A percentile compares a stretch with the other conserved stretches of the same genome.
Conservation (phyloP, 306 rosid species). For the Prunus mume region DNA sequence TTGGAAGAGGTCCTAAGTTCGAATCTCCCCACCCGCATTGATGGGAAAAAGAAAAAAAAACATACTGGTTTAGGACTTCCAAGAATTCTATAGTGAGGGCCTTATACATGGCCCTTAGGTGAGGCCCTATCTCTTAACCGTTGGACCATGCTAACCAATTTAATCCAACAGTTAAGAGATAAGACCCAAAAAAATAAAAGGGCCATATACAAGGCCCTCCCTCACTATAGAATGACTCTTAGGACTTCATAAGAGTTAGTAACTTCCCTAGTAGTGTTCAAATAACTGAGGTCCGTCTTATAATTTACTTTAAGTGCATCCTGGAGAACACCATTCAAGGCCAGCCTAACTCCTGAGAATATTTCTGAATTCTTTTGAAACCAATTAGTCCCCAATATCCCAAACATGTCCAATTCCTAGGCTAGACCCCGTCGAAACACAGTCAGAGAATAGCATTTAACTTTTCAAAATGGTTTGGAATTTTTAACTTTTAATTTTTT, state of each 20-base stretch:
- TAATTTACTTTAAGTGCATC: background rate
- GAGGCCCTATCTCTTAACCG: too few species aligned
- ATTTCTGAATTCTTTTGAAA: background rate
- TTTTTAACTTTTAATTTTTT: background rate
- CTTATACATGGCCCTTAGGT: too few species aligned
- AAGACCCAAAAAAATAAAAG: too few species aligned
- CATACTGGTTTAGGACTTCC: too few species aligned
- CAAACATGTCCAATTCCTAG: background rate
- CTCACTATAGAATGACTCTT: too few species aligned
- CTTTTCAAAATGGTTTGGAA: background rate
- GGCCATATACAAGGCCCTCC: too few species aligned
- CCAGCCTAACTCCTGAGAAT: background rate
- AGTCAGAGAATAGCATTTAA: background rate
- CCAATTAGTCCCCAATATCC: conserved; percentile 13
- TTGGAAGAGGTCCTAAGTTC: too few species aligned
- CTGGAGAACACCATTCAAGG: background rate
- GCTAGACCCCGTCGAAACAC: background rate
- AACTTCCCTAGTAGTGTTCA: background rate
- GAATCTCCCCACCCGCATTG: too few species aligned
- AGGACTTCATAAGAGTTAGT: background rate
- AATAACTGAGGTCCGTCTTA: background rate
- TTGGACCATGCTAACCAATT: too few species aligned
- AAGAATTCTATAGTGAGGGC: too few species aligned
- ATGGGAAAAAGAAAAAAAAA: too few species aligned
- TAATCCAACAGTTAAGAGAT: too few species aligned